Percentiles rank a stretch among this genome's conserved stretches.
Evolutionary conservation across 169 alveolate genomes (phyloP).

Genomic region (Theileria orientalis): DNA sequence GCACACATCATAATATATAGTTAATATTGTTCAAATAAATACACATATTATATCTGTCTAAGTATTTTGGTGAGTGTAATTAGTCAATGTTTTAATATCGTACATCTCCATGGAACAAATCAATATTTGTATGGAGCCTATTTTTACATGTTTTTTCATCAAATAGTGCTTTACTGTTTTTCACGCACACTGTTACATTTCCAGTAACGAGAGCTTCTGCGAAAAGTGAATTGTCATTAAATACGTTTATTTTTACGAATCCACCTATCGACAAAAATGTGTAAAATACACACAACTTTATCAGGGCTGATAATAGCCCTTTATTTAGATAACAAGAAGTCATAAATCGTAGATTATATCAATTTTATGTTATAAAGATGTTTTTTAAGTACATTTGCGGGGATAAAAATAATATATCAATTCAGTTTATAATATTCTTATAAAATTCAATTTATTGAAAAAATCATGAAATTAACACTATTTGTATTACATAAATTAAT

Average conservation of each 20-base stretch:
- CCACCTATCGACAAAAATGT: too few relatives aligned
- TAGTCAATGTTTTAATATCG: not conserved
- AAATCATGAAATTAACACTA: too few relatives aligned
- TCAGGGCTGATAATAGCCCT: too few relatives aligned
- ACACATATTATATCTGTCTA: too few relatives aligned
- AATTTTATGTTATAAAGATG: not conserved
- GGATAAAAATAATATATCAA: not conserved
- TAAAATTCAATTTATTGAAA: too few relatives aligned
- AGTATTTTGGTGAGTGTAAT: not conserved
- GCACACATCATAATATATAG: not conserved
- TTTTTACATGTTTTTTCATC: conserved; percentile 16
- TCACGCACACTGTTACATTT: conserved; percentile 26
- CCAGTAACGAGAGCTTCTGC: conserved; percentile 36
- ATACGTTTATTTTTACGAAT: too few relatives aligned
- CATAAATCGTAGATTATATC: not conserved
- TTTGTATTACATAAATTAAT: not conserved
- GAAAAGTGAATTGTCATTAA: not conserved
- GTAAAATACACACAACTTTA: too few relatives aligned
- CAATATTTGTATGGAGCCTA: conserved; percentile 46
- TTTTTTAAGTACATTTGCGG: not conserved
- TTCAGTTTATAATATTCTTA: not conserved
- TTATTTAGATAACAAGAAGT: too few relatives aligned
- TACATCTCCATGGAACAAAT: conserved; percentile 50
- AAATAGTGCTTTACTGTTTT: conserved; percentile 7
- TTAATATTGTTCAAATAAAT: too few relatives aligned